A percentile compares a stretch with the other conserved stretches of the same genome.
Conservation (phyloP, 169 alveolate species). For the Plasmodium chabaudi region DNA sequence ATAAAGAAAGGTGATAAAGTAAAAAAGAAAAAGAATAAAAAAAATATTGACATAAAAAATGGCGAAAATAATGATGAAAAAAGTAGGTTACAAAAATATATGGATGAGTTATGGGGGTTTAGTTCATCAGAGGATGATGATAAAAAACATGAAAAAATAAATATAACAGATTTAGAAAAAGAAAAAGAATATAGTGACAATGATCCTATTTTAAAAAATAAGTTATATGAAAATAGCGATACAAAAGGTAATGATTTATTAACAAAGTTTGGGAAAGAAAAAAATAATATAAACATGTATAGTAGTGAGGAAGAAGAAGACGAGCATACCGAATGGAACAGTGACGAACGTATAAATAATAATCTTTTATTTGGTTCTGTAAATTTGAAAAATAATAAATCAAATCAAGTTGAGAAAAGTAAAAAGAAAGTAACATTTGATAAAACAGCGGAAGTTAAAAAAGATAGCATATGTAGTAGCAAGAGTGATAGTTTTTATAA, state of each 20-base stretch:
- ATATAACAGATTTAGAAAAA: neutral
- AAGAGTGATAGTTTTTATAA: neutral
- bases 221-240: neutral
- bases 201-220: neutral
- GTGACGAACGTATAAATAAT: neutral
- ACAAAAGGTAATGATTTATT: neutral
- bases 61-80: neutral
- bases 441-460: neutral
- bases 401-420: neutral
- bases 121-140: slow-evolving; percentile 11
- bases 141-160: neutral
- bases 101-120: slow-evolving; percentile 66
- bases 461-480: neutral
- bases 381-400: neutral
- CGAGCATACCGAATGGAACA: neutral
- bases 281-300: neutral
- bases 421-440: neutral
- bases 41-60: neutral
- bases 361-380: neutral
- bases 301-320: neutral
- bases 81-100: slow-evolving; percentile 20
- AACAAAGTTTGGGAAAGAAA: neutral
- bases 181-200: neutral
- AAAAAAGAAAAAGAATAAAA: neutral
- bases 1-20: neutral